Evolutionary conservation across 805 yeast species (phyloP).

Genomic region (Candida golubevii): DNA sequence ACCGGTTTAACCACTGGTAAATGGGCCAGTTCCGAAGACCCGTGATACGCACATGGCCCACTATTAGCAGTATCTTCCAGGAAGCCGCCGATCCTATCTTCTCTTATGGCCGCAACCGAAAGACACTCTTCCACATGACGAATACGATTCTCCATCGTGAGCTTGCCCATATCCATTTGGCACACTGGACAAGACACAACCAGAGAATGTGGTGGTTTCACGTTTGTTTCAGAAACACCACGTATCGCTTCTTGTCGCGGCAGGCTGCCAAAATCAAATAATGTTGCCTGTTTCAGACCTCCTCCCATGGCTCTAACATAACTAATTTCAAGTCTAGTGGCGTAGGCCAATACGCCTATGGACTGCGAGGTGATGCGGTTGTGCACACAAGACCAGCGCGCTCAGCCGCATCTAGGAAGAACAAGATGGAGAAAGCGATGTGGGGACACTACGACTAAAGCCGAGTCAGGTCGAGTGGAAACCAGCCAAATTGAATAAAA

Average conservation of each 20-base stretch:
- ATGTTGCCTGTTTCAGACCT: slow-evolving; percentile 3
- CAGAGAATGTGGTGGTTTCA: background rate
- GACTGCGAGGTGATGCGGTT: slow-evolving; percentile 6
- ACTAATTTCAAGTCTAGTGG: no score
- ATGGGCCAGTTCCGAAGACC: no score
- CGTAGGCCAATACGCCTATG: no score
- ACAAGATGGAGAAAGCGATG: no score
- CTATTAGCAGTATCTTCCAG: background rate
- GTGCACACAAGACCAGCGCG: slow-evolving; percentile 1
- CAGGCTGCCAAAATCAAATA: slow-evolving; percentile 1
- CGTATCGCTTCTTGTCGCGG: background rate
- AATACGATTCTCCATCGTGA: slow-evolving; percentile 41
- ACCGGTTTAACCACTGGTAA: background rate
- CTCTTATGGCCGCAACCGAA: slow-evolving; percentile 22
- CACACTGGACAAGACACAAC: slow-evolving; percentile 51
- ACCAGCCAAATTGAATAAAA: no score
- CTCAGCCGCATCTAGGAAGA: background rate
- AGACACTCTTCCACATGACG: slow-evolving; percentile 57
- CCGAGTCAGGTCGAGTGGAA: no score
- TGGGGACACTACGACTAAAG: no score
- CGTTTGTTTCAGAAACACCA: background rate
- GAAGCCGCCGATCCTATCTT: slow-evolving; percentile 17
- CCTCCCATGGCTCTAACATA: background rate
- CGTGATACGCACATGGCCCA: no score
- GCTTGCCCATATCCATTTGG: slow-evolving; percentile 29